Conservation (phyloP, 1,284 basidiomycete species). For the Cryptococcus neoformans region DNA sequence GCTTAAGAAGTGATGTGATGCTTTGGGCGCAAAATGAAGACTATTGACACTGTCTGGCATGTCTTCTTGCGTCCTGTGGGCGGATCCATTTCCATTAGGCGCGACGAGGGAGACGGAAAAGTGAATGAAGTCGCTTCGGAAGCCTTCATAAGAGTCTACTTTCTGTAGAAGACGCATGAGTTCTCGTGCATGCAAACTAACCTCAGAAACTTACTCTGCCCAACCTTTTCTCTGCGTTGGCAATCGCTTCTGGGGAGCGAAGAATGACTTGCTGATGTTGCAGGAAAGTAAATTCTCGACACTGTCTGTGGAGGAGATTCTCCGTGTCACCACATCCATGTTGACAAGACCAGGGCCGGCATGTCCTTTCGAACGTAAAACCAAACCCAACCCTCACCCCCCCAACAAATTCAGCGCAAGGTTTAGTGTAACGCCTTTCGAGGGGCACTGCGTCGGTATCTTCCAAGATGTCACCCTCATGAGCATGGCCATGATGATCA, state of each 20-base stretch:
- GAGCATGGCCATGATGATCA: not conserved
- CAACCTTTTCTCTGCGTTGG: slow-evolving; percentile 25
- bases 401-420: slow-evolving; percentile 78
- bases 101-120: slow-evolving; percentile 83
- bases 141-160: slow-evolving; percentile 78
- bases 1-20: slow-evolving; percentile 85
- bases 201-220: slow-evolving; percentile 55
- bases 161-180: slow-evolving; percentile 8
- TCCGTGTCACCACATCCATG: slow-evolving; percentile 51
- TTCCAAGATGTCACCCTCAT: slow-evolving; percentile 5
- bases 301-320: slow-evolving; percentile 68
- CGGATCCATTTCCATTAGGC: slow-evolving; percentile 45
- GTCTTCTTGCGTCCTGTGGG: slow-evolving; percentile 13
- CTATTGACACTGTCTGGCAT: slow-evolving; percentile 58
- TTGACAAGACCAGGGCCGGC: slow-evolving; percentile 64
- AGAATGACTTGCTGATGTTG: slow-evolving; percentile 79
- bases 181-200: not conserved
- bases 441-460: slow-evolving; percentile 23
- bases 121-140: slow-evolving; percentile 93
- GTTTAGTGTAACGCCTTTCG: slow-evolving; percentile 47
- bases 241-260: slow-evolving; percentile 54
- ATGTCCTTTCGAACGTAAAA: slow-evolving; percentile 78
- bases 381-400: slow-evolving; percentile 92
- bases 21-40: slow-evolving; percentile 81
- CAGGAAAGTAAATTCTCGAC: slow-evolving; percentile 76